Evolutionary conservation across 2,329 filamentous ascomycete species (phyloP).

Genomic region (Xylariaceae sp.): DNA sequence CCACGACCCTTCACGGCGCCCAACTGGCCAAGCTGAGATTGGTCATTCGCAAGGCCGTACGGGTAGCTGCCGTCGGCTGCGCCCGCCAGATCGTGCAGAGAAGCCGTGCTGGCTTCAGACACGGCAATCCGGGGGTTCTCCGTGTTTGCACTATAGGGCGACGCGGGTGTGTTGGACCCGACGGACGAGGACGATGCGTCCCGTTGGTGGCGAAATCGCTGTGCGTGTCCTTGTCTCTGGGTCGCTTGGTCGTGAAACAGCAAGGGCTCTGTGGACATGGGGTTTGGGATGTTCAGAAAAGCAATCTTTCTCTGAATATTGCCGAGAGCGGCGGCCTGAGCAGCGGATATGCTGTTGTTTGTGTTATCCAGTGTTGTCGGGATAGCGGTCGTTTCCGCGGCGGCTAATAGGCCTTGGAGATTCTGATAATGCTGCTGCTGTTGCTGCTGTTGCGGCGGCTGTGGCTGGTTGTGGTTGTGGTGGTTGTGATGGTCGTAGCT

Average conservation of each 20-base stretch:
- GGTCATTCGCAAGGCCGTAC: slow-evolving; percentile 41
- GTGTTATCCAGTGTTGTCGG: slow-evolving; percentile 34
- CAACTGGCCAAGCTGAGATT: slow-evolving; percentile 36
- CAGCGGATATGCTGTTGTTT: slow-evolving; percentile 28
- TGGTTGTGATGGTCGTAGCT: slow-evolving; percentile 17
- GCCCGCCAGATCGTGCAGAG: slow-evolving; percentile 39
- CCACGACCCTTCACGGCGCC: slow-evolving; percentile 28
- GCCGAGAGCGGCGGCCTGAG: slow-evolving; percentile 28
- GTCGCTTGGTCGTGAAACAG: slow-evolving; percentile 28
- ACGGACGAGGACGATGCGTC: slow-evolving; percentile 58
- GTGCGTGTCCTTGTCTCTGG: slow-evolving; percentile 25
- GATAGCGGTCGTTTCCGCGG: slow-evolving; percentile 5
- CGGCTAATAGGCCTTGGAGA: not conserved
- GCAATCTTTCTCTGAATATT: slow-evolving; percentile 19
- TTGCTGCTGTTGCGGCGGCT: slow-evolving; percentile 7
- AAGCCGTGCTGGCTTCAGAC: slow-evolving; percentile 44
- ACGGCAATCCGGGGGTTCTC: slow-evolving; percentile 56
- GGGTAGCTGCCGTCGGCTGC: slow-evolving; percentile 38
- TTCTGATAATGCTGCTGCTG: slow-evolving; percentile 11
- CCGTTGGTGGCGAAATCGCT: slow-evolving; percentile 47
- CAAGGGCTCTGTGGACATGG: slow-evolving; percentile 33
- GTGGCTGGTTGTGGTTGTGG: not conserved
- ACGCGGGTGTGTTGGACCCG: slow-evolving; percentile 55
- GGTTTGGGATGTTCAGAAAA: slow-evolving; percentile 20
- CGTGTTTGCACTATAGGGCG: slow-evolving; percentile 51